Base-by-base conservation (phyloP, 805 yeast species). In the Pichia kluyveri region DNA sequence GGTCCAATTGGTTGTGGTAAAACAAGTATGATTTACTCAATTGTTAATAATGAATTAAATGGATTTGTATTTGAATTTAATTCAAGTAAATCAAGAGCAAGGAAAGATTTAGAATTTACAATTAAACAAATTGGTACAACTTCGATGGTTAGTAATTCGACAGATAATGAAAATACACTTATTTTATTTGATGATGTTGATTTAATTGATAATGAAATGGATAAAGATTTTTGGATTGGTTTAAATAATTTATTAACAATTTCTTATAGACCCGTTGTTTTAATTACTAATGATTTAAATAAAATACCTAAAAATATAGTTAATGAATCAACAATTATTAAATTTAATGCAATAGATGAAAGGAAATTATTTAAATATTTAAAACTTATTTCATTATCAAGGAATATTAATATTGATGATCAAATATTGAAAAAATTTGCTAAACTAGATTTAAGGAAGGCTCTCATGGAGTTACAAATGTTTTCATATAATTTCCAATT, bases 151-250 rank as follows among this genome's bases (percentile, higher is more conserved):
- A 12, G 43, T 41, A 27, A 63, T 63, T 36, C 32, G n/a, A n/a
- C n/a, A n/a, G n/a, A n/a, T 14, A 38, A 44, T 19, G 56, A 56
- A 41, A 73, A 78, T 50, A 89, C 91, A 8, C 68, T 88, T 7
- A 81, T 93, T 5, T 63, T 93, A 34, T 71, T 91, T 49, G 96
- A 90, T 56, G 96, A 91, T 57, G 90, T 86, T 39, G 96, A 91
- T 60, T 69, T 86, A 11, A 61, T 90, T 18, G 87, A 83, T 57
- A 79, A 75, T 39, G 79, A 76, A 32, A 19, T 32, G 5, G 98
- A 93, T 57, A 78, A 76, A 48, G 79, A 80, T 2, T 90, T 91
- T 59, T 93, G 97, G 96, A 59, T 71, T 1, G 79, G 83, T 2
- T 71, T 88, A 3, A 76, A 75, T 42, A 82, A 78, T 43, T 70